Percentiles rank a stretch among this genome's conserved stretches.
Evolutionary conservation across 163 green algal species (phyloP).

Genomic region (Prototheca cutis): DNA sequence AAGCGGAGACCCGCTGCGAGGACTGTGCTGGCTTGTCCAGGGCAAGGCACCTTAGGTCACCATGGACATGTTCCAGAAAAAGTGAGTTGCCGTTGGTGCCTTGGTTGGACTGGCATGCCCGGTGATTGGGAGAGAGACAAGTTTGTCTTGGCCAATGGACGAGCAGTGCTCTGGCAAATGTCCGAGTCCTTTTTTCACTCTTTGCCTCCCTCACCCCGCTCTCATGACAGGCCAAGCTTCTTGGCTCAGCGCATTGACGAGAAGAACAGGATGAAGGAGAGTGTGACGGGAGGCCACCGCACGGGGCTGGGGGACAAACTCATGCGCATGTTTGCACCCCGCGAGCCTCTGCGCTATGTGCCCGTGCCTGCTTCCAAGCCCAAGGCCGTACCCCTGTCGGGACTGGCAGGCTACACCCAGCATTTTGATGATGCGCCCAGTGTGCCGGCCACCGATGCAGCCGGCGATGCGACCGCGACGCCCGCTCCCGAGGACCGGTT

Average conservation of each 20-base stretch:
- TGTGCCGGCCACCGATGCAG: slow-evolving; percentile 47
- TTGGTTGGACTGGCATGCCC: background rate
- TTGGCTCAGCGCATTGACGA: slow-evolving; percentile 36
- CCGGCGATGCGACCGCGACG: slow-evolving; percentile 51
- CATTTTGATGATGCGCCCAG: slow-evolving; percentile 66
- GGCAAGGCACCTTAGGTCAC: no score
- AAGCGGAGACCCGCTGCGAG: no score
- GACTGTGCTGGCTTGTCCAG: background rate
- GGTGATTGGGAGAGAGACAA: no score
- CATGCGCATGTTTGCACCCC: slow-evolving; percentile 60
- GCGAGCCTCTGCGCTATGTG: slow-evolving; percentile 17
- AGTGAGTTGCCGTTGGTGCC: background rate
- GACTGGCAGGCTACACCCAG: slow-evolving; percentile 46
- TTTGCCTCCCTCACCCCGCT: background rate
- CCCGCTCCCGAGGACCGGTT: slow-evolving; percentile 27
- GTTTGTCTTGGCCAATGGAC: no score
- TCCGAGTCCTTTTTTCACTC: background rate
- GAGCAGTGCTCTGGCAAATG: no score
- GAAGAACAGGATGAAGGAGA: slow-evolving; percentile 55
- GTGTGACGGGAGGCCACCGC: slow-evolving; percentile 55
- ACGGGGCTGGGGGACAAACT: slow-evolving; percentile 67
- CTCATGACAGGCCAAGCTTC: slow-evolving; percentile 7
- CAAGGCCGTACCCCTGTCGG: slow-evolving; percentile 38
- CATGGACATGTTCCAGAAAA: background rate
- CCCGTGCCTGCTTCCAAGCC: slow-evolving; percentile 13